phyloP scores from a whole-genome alignment of 2,329 filamentous ascomycete species.

The Herpotrichia juniperi region DNA sequence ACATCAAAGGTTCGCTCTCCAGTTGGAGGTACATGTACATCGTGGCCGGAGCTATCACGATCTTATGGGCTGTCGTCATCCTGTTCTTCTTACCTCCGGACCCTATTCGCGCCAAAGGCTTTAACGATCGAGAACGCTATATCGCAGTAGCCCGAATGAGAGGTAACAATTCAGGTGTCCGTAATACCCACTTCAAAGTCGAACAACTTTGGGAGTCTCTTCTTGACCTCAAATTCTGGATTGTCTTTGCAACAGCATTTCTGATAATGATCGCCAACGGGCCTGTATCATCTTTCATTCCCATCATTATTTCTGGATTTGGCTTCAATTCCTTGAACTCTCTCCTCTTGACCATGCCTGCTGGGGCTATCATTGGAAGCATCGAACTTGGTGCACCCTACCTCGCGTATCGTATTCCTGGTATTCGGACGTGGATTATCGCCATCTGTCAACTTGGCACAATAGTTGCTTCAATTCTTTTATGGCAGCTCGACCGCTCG shows the following conservation, averaged over 20 bases:
- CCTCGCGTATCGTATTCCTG: conserved; percentile 26
- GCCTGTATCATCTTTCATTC: conserved; percentile 34
- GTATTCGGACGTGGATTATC: conserved; percentile 38
- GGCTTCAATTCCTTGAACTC: conserved; percentile 34
- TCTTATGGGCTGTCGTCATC: conserved; percentile 37
- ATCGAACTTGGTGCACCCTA: conserved; percentile 30
- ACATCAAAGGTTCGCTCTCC: conserved; percentile 25
- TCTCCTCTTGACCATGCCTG: conserved; percentile 30
- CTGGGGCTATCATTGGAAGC: conserved; percentile 30
- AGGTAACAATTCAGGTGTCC: conserved; percentile 76
- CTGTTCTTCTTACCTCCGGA: conserved; percentile 50
- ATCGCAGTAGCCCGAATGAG: conserved; percentile 71
- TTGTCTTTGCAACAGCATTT: conserved; percentile 32
- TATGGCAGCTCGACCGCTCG: conserved; percentile 51
- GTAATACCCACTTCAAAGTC: conserved; percentile 70
- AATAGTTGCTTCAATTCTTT: conserved; percentile 49
- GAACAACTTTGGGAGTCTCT: conserved; percentile 66
- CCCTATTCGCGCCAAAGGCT: conserved; percentile 45
- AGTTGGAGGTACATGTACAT: conserved; percentile 41
- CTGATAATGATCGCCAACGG: conserved; percentile 41
- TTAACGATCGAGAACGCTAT: conserved; percentile 47
- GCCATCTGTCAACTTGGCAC: conserved; percentile 43
- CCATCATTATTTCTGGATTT: conserved; percentile 38
- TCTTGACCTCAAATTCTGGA: conserved; percentile 62
- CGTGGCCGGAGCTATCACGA: conserved; percentile 33